Evolutionary conservation across 2,329 filamentous ascomycete species (phyloP).

Genomic region (Aspergillus viridinutans): DNA sequence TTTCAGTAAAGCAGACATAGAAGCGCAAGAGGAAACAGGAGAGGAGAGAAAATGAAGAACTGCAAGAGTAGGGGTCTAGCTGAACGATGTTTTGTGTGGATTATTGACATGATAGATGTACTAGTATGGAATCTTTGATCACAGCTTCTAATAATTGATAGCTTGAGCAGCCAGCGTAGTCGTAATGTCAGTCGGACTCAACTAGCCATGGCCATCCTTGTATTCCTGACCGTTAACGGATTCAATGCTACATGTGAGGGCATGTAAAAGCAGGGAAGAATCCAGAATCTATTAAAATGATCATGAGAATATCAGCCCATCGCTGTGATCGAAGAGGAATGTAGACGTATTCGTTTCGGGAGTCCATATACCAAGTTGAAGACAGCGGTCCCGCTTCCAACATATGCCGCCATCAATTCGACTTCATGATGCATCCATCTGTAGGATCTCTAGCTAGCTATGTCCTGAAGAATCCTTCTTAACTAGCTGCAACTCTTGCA

Average conservation of each 20-base stretch:
- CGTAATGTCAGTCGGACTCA: background rate
- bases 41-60: background rate
- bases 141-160: background rate
- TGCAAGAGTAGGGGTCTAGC: background rate
- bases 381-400: background rate
- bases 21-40: background rate
- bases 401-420: background rate
- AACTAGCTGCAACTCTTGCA: background rate
- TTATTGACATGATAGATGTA: background rate
- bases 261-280: background rate
- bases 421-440: background rate
- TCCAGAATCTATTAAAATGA: background rate
- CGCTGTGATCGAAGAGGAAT: too few relatives aligned
- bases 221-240: background rate
- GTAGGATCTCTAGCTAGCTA: background rate
- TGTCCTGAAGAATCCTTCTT: background rate
- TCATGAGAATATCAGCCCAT: too few relatives aligned
- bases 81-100: background rate
- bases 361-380: background rate
- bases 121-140: background rate
- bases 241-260: background rate
- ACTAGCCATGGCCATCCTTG: background rate
- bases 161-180: background rate
- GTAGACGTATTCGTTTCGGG: too few relatives aligned
- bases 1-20: too few relatives aligned